These are phyloP conservation scores for Candida cerambycidarum DNA, from an alignment of 805 yeast genomes.

Conservation along the genomic window DNA sequence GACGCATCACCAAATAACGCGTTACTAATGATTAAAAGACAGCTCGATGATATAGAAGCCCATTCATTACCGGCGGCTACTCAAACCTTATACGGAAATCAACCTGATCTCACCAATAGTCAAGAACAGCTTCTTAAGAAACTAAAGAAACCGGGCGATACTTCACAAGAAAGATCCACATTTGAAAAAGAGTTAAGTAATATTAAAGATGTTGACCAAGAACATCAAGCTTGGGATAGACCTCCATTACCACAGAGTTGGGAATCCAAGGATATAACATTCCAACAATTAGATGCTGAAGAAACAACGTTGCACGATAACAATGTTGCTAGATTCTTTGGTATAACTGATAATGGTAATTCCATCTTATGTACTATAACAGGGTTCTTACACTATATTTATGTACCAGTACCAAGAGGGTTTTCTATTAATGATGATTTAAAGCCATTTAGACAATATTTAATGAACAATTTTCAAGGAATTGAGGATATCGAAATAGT, in stretches of 20 bases:
- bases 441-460: slow-evolving; percentile 42
- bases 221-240: slow-evolving; percentile 49
- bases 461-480: slow-evolving; percentile 53
- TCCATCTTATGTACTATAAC: slow-evolving; percentile 87
- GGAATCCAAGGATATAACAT: slow-evolving; percentile 58
- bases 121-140: slow-evolving; percentile 36
- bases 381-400: slow-evolving; percentile 87
- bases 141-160: slow-evolving; percentile 31
- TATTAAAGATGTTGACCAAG: slow-evolving; percentile 28
- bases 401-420: slow-evolving; percentile 86
- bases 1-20: not conserved
- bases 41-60: slow-evolving; percentile 19
- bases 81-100: slow-evolving; percentile 16
- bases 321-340: slow-evolving; percentile 80
- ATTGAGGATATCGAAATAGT: slow-evolving; percentile 63
- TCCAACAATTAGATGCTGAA: slow-evolving; percentile 95
- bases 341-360: slow-evolving; percentile 85
- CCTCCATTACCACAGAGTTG: slow-evolving; percentile 55
- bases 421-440: slow-evolving; percentile 59
- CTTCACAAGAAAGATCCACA: slow-evolving; percentile 32
- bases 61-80: slow-evolving; percentile 36
- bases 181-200: slow-evolving; percentile 42
- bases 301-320: slow-evolving; percentile 63
- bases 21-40: slow-evolving; percentile 11
- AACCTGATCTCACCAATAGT: slow-evolving; percentile 22